Evolutionary conservation across 2,329 filamentous ascomycete genomes (phyloP).

Genomic region (Trematosphaeria pertusa): DNA sequence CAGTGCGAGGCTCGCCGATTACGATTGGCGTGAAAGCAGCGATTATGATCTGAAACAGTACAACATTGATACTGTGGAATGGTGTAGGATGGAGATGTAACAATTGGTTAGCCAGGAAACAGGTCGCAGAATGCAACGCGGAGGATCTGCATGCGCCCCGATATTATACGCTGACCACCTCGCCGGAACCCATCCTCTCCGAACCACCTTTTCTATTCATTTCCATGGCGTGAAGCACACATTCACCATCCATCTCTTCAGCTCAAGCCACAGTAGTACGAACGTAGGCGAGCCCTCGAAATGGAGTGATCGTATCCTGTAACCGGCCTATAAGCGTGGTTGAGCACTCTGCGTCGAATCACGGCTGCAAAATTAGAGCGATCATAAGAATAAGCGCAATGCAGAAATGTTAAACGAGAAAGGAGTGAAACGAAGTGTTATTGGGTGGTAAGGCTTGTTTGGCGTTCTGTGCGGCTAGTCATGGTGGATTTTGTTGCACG

Average conservation of each 20-base stretch:
- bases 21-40: too few species aligned
- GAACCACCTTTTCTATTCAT: neutral
- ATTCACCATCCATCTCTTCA: neutral
- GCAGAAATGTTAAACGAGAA: neutral
- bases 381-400: neutral
- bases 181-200: neutral
- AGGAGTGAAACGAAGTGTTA: neutral
- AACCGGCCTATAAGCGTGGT: neutral
- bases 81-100: neutral
- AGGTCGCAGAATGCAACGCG: neutral
- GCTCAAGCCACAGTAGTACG: neutral
- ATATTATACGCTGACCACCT: neutral
- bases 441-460: neutral
- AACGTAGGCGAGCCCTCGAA: neutral
- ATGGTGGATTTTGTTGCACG: neutral
- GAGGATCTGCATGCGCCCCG: neutral
- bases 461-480: neutral
- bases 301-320: neutral
- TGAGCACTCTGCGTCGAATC: neutral
- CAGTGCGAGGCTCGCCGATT: neutral
- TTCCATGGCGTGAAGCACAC: slow-evolving; percentile 3
- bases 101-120: neutral
- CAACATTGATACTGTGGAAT: neutral
- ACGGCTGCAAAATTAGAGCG: neutral
- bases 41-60: too few species aligned